A percentile compares a stretch with the other conserved stretches of the same genome.
These are phyloP conservation scores for Ceratobasidium sp. DNA, from an alignment of 1,284 basidiomycete genomes.

Conservation along the genomic window DNA sequence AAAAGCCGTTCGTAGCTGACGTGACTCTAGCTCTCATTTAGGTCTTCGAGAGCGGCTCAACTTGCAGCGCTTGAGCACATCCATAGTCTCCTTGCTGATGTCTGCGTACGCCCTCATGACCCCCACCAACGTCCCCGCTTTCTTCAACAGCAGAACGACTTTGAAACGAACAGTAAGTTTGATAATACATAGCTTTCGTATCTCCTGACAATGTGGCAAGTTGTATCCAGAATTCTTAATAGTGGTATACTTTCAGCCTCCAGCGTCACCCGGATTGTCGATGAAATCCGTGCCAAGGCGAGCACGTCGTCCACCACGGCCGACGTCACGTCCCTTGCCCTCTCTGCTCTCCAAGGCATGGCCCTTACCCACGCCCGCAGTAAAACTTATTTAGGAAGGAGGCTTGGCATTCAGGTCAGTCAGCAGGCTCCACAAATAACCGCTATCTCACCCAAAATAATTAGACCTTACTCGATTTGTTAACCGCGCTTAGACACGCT, in stretches of 20 bases:
- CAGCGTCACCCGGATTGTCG: conserved; percentile 7
- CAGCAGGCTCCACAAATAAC: not conserved
- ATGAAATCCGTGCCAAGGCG: conserved; percentile 58
- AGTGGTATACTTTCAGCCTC: conserved; percentile 38
- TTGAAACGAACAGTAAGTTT: conserved; percentile 74
- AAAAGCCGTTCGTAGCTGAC: conserved; percentile 46
- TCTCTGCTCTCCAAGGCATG: conserved; percentile 80
- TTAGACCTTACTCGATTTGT: conserved; percentile 7
- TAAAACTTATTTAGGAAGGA: conserved; percentile 72
- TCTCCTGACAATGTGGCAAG: conserved; percentile 52
- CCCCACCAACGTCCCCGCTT: conserved; percentile 59
- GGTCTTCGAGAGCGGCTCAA: conserved; percentile 50
- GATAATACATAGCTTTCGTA: not conserved
- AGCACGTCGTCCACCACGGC: conserved; percentile 46
- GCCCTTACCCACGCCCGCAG: conserved; percentile 69
- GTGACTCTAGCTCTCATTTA: conserved; percentile 55
- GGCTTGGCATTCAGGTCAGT: conserved; percentile 71
- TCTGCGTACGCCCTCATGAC: conserved; percentile 55
- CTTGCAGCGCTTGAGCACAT: conserved; percentile 63
- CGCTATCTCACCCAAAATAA: not conserved
- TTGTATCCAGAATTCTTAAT: conserved; percentile 59
- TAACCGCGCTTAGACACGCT: conserved; percentile 37
- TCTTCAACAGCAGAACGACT: conserved; percentile 69
- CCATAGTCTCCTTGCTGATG: conserved; percentile 64
- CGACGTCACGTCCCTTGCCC: conserved; percentile 58